These are phyloP conservation scores for Lipomyces orientalis DNA, from an alignment of 805 yeast species.

Conservation along the genomic window DNA sequence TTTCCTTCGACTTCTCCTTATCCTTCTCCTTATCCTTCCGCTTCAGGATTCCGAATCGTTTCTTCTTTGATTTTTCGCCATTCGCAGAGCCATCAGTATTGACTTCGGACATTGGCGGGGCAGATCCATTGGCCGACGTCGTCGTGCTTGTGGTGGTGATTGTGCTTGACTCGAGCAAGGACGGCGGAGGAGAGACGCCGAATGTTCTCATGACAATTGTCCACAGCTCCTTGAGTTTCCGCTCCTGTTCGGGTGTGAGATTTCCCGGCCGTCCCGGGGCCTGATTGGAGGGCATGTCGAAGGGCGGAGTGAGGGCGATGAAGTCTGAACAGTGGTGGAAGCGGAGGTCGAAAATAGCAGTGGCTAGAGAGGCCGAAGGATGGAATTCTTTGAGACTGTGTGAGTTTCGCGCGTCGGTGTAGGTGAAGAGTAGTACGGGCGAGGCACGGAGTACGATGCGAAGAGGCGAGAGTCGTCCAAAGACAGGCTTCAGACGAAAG, in stretches of 20 bases:
- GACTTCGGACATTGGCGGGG: slow-evolving; percentile 15
- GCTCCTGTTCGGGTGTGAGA: slow-evolving; percentile 48
- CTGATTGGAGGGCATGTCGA: slow-evolving; percentile 29
- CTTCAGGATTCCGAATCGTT: slow-evolving; percentile 39
- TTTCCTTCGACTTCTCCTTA: slow-evolving; percentile 30
- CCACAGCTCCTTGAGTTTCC: slow-evolving; percentile 50
- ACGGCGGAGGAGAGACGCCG: slow-evolving; percentile 36
- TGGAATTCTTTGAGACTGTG: slow-evolving; percentile 17
- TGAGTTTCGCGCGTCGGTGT: slow-evolving; percentile 4
- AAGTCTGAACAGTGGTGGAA: slow-evolving; percentile 29
- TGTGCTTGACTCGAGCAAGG: slow-evolving; percentile 36
- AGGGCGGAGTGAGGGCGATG: slow-evolving; percentile 32
- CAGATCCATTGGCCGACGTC: slow-evolving; percentile 21
- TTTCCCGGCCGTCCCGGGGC: slow-evolving; percentile 48
- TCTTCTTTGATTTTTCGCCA: slow-evolving; percentile 32
- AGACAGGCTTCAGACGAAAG: slow-evolving; percentile 2
- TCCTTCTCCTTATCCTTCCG: slow-evolving; percentile 31
- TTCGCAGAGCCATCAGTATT: slow-evolving; percentile 6
- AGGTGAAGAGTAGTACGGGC: slow-evolving; percentile 10
- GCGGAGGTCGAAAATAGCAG: slow-evolving; percentile 16
- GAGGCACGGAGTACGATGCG: slow-evolving; percentile 13
- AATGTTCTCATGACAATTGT: slow-evolving; percentile 35
- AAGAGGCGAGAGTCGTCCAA: not conserved
- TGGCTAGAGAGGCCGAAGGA: slow-evolving; percentile 16
- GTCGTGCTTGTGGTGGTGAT: slow-evolving; percentile 13